Conservation (phyloP, 2,329 filamentous ascomycete species). For the Ceratocystis smalleyi region DNA sequence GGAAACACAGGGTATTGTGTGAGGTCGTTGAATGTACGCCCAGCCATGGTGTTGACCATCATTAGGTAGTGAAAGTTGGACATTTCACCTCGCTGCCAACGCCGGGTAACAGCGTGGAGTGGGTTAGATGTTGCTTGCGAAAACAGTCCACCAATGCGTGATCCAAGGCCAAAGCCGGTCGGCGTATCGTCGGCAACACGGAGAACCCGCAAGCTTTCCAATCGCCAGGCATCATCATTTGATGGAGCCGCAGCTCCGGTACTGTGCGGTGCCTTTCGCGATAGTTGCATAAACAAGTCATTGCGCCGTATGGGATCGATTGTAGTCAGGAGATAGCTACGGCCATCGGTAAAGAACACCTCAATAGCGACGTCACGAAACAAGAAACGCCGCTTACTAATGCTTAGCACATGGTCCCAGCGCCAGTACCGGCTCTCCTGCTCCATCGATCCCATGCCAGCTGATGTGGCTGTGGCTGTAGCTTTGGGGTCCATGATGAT, state of each 20-base stretch:
- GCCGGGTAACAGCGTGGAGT: slow-evolving; percentile 46
- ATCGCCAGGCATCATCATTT: slow-evolving; percentile 70
- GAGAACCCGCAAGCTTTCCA: slow-evolving; percentile 62
- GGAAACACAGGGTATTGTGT: slow-evolving; percentile 98
- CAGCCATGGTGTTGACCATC: slow-evolving; percentile 95
- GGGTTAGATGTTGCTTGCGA: slow-evolving; percentile 68
- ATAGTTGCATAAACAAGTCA: slow-evolving; percentile 62
- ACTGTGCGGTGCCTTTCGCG: slow-evolving; percentile 63
- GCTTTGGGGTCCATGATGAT: slow-evolving; percentile 55
- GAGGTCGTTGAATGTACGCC: slow-evolving; percentile 90
- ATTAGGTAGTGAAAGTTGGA: slow-evolving; percentile 99
- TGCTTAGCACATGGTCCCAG: slow-evolving; percentile 86
- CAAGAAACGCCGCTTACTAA: slow-evolving; percentile 87
- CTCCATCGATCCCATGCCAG: slow-evolving; percentile 32
- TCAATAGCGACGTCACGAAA: slow-evolving; percentile 95
- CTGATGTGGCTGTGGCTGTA: not conserved
- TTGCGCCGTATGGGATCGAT: slow-evolving; percentile 60
- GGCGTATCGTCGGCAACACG: slow-evolving; percentile 13
- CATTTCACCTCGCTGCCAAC: slow-evolving; percentile 86
- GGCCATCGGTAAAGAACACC: slow-evolving; percentile 90
- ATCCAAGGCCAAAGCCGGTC: slow-evolving; percentile 40
- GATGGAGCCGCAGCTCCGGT: slow-evolving; percentile 47
- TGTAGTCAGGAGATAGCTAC: slow-evolving; percentile 82
- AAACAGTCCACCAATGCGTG: slow-evolving; percentile 61
- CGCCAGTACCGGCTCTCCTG: slow-evolving; percentile 83